Evolutionary conservation across 2,329 filamentous ascomycete genomes (phyloP), one percentile per base, ranked within the genome.

Genomic region (Cladophialophora yegresii): DNA sequence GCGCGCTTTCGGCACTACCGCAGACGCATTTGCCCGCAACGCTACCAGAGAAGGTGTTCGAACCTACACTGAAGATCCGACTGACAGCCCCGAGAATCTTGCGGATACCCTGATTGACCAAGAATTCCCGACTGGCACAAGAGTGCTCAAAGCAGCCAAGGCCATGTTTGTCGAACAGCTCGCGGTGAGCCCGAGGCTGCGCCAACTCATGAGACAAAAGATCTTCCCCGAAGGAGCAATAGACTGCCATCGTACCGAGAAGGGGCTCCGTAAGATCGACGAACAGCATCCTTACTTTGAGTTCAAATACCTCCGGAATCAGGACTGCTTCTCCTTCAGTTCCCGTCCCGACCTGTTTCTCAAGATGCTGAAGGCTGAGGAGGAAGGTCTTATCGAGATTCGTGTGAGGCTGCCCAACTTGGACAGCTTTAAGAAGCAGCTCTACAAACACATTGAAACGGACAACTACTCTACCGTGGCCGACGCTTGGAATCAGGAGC

Each of bases 241-340:
- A 65, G 92, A 93, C 79, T 96, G 93, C 75, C 87, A 86, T 67
- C 88, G 95, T 61, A 99, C 95, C 0, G 93, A 98, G 65, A 99
- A 98, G 78, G 95, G 95, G 30, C 81, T 97, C 59, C 90, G 91
- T 63, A 91, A 91, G 73, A 98, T 99, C 71, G 93, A 96, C 71
- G 93, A 98, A 67, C 88, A 95, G 26, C 93, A 98, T 73, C 92
- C 92, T 0, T 98, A 96, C 77, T 98, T 98, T 75, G 95, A 98
- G 77, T 91, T 99, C 81, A 96, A 99, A 77, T 99, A 99, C 72
- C 83, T 99, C 22, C 87, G 92, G 69, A 92, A 95, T 72, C 93
- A 97, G 77, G 90, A 91, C 7, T 89, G 97, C 66, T 81, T 82
- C 49, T 90, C 95, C 70, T 85, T 98, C 64, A 89, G 92, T 2